Percentiles rank a stretch among this genome's conserved stretches.
phyloP scores from a whole-genome alignment of 164 flowering plant species.

The Aristolochia fimbriata region DNA sequence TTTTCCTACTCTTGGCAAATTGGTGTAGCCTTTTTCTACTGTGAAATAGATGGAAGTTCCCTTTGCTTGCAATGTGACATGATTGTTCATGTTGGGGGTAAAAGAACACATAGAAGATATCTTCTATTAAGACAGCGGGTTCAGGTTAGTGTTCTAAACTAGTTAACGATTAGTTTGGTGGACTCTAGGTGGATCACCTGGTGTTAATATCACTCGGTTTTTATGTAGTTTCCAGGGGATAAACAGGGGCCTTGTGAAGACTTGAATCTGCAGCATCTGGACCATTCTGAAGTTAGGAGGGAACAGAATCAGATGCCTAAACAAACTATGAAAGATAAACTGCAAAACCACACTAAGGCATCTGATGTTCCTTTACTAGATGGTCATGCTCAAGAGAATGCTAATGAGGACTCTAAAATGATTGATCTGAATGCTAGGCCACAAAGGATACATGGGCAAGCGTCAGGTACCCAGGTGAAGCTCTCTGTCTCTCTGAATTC shows the following conservation, averaged over 20 bases:
- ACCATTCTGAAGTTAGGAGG: slow-evolving; percentile 28
- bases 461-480: slow-evolving; percentile 56
- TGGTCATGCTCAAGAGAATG: slow-evolving; percentile 5
- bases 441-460: slow-evolving; percentile 40
- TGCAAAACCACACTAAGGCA: slow-evolving; percentile 28
- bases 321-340: slow-evolving; percentile 26
- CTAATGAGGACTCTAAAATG: slow-evolving; percentile 37
- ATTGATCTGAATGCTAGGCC: slow-evolving; percentile 76
- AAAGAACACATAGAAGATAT: slow-evolving; percentile 86
- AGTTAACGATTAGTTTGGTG: background rate
- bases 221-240: slow-evolving; percentile 80
- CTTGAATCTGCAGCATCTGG: slow-evolving; percentile 26
- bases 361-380: slow-evolving; percentile 26
- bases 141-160: slow-evolving; percentile 49
- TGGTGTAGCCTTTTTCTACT: slow-evolving; percentile 52
- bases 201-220: background rate
- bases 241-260: slow-evolving; percentile 43
- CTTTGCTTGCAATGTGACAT: slow-evolving; percentile 73
- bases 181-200: background rate
- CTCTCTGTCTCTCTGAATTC: background rate
- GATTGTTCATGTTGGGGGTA: slow-evolving; percentile 96
- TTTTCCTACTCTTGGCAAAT: slow-evolving; percentile 7
- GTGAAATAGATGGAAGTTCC: slow-evolving; percentile 50
- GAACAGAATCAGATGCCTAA: slow-evolving; percentile 28
- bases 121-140: slow-evolving; percentile 83